Percentiles rank a stretch among this genome's conserved stretches.
phyloP scores from a whole-genome alignment of 106 monocot species.

The Agapanthus africanus region DNA sequence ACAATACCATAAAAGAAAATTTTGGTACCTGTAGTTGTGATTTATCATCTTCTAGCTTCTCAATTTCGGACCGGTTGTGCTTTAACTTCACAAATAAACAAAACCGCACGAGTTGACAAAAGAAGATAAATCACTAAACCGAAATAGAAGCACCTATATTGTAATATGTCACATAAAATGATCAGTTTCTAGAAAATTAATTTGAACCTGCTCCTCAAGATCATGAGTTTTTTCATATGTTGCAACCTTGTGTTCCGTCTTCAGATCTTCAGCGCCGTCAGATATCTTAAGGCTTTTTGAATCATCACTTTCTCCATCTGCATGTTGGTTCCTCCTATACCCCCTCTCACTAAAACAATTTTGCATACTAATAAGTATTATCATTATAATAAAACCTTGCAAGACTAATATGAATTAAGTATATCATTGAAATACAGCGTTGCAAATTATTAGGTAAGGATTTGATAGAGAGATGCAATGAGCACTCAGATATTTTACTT shows the following conservation, averaged over 20 bases:
- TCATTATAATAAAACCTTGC: too few species aligned
- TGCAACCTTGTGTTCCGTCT: slow-evolving; percentile 23
- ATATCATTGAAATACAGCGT: too few species aligned
- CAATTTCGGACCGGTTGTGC: slow-evolving; percentile 31
- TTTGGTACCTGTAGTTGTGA: slow-evolving; percentile 32
- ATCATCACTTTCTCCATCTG: slow-evolving; percentile 41
- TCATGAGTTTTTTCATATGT: slow-evolving; percentile 30
- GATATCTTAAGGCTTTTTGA: slow-evolving; percentile 36
- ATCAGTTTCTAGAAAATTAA: neutral
- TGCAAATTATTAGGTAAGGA: too few species aligned
- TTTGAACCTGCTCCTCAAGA: slow-evolving; percentile 39
- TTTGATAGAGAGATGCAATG: too few species aligned
- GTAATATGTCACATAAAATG: neutral
- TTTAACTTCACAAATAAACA: slow-evolving; percentile 30
- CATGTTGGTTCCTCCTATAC: slow-evolving; percentile 25
- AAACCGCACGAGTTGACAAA: neutral
- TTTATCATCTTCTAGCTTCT: slow-evolving; percentile 51
- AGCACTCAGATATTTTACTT: neutral
- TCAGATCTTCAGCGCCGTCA: slow-evolving; percentile 22
- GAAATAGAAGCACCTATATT: neutral
- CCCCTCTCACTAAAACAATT: slow-evolving; percentile 46
- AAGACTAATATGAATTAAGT: too few species aligned
- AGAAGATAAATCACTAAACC: neutral
- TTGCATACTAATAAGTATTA: too few species aligned
- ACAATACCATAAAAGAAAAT: slow-evolving; percentile 6